Evolutionary conservation across 768 basidiomycete species (phyloP).

Genomic region (Pulveroboletus sp.): DNA sequence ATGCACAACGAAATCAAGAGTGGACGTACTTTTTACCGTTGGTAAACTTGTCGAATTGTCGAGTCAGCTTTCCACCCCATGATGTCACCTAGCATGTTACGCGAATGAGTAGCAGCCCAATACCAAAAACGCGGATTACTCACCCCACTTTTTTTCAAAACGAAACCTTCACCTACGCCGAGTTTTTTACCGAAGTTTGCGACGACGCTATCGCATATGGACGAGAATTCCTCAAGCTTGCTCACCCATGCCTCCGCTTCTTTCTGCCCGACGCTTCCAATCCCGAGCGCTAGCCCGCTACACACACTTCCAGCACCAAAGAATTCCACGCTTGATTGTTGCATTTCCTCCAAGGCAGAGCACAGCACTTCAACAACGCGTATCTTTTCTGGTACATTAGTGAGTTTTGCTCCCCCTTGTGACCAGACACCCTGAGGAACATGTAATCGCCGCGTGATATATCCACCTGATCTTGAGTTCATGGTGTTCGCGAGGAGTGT

Average conservation of each 20-base stretch:
- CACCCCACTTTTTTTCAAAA: conserved; percentile 72
- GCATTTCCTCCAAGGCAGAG: conserved; percentile 77
- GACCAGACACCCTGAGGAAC: conserved; percentile 92
- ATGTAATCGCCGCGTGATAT: conserved; percentile 81
- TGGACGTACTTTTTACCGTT: conserved; percentile 81
- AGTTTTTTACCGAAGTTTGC: conserved; percentile 85
- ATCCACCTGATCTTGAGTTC: conserved; percentile 78
- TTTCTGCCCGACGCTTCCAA: conserved; percentile 71
- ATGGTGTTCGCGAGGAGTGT: conserved; percentile 74
- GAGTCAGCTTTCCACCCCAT: conserved; percentile 72
- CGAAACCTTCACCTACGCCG: conserved; percentile 84
- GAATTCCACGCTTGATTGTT: conserved; percentile 64
- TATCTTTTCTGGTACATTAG: conserved; percentile 80
- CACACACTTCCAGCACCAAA: conserved; percentile 80
- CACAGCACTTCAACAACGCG: conserved; percentile 79
- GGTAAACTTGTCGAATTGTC: conserved; percentile 79
- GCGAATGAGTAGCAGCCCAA: conserved; percentile 9
- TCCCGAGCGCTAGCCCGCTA: conserved; percentile 70
- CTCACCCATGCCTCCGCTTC: conserved; percentile 77
- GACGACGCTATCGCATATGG: conserved; percentile 75
- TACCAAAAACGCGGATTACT: conserved; percentile 18
- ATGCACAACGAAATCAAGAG: conserved; percentile 4
- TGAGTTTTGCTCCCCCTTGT: conserved; percentile 82
- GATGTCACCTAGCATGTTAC: conserved; percentile 43
- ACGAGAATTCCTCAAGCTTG: conserved; percentile 79